A percentile compares a stretch with the other conserved stretches of the same genome.
phyloP scores from a whole-genome alignment of 208 protist species.

The Leishmania amazonensis region DNA sequence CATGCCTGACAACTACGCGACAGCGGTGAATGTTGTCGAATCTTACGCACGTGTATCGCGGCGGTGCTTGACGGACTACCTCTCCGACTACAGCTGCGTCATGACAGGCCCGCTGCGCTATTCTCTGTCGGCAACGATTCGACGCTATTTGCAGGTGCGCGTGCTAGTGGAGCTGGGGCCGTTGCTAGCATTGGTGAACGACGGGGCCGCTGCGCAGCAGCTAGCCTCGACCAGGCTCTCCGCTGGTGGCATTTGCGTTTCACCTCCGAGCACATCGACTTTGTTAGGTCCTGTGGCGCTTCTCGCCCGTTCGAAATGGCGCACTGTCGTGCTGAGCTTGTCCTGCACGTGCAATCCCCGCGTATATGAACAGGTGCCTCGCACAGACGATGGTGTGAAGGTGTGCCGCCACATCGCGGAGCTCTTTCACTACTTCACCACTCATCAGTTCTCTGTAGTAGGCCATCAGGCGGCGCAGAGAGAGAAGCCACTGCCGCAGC shows the following conservation, averaged over 20 bases:
- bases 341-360: constrained; percentile 73
- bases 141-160: constrained; percentile 58
- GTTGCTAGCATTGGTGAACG: constrained; percentile 24
- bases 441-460: constrained; percentile 33
- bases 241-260: not conserved
- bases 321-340: constrained; percentile 39
- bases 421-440: constrained; percentile 66
- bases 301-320: constrained; percentile 35
- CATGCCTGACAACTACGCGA: constrained; percentile 40
- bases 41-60: constrained; percentile 9
- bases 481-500: not conserved
- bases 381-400: constrained; percentile 48
- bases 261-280: not conserved
- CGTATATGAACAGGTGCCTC: constrained; percentile 44
- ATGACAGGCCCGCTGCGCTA: constrained; percentile 64
- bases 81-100: constrained; percentile 58
- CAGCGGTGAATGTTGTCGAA: constrained; percentile 49
- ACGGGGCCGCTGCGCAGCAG: not conserved
- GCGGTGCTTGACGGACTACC: constrained; percentile 34
- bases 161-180: constrained; percentile 46
- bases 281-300: constrained; percentile 2
- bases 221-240: not conserved
- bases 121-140: constrained; percentile 47
- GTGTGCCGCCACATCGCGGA: constrained; percentile 79
- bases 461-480: not conserved